Evolutionary conservation across 352 stramenopile genomes (phyloP).

Genomic region (Phytopythium cucurbitacearum): DNA sequence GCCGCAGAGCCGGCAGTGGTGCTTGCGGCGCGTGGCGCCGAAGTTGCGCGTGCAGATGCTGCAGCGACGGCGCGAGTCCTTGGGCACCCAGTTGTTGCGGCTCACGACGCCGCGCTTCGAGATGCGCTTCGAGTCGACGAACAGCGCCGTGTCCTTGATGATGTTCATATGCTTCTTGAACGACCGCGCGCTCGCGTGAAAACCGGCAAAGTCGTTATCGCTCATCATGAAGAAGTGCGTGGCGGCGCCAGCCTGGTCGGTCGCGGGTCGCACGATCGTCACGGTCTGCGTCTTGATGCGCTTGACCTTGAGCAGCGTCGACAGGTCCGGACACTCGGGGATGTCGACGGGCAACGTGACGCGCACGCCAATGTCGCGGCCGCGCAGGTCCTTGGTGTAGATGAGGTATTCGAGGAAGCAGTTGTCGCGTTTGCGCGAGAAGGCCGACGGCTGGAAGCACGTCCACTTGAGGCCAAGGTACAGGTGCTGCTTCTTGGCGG

Average conservation of each 20-base stretch:
- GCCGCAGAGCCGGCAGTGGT: conserved; percentile 73
- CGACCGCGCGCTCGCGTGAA: conserved; percentile 21
- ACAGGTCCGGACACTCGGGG: conserved; percentile 51
- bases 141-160: conserved; percentile 51
- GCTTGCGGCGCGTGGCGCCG: conserved; percentile 50
- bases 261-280: conserved; percentile 31
- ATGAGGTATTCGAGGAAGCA: conserved; percentile 73
- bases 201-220: conserved; percentile 44
- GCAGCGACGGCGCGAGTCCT: conserved; percentile 43
- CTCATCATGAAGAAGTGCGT: conserved; percentile 58
- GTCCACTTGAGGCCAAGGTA: conserved; percentile 85
- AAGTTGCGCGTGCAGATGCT: conserved; percentile 59
- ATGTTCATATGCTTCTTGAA: conserved; percentile 46
- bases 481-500: conserved; percentile 22
- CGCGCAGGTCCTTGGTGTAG: conserved; percentile 54
- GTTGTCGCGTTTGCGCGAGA: conserved; percentile 59
- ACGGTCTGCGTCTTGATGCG: conserved; percentile 50
- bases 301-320: conserved; percentile 38
- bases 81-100: conserved; percentile 55
- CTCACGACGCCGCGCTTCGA: conserved; percentile 41
- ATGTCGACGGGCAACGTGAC: conserved; percentile 60
- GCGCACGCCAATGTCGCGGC: conserved; percentile 58
- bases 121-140: conserved; percentile 63
- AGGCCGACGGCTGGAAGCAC: conserved; percentile 47
- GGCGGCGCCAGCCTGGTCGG: conserved; percentile 13